Evolutionary conservation across 140 eudicot genomes (phyloP).

Genomic region (Erigeron philadelphicus): DNA sequence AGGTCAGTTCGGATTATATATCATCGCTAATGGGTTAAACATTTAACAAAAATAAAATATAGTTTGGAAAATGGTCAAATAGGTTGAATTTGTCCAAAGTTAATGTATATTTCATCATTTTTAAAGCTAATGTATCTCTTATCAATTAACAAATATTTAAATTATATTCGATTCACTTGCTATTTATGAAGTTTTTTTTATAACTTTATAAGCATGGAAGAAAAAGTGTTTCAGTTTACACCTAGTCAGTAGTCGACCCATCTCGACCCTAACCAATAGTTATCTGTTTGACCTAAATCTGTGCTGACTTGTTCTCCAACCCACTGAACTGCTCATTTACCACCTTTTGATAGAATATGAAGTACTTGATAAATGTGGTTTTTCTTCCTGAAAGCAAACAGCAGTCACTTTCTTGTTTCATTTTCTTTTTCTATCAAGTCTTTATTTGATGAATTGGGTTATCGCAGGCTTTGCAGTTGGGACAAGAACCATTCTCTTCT

Average conservation of each 20-base stretch:
- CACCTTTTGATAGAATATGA: not conserved
- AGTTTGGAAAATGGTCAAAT: not conserved
- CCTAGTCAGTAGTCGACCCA: too few relatives aligned
- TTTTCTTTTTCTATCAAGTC: slow-evolving; percentile 1
- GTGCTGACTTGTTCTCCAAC: not conserved
- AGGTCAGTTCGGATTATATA: not conserved
- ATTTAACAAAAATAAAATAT: not conserved
- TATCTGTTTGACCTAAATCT: too few relatives aligned
- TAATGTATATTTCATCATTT: not conserved
- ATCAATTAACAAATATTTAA: too few relatives aligned
- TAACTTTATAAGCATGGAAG: too few relatives aligned
- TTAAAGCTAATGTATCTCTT: not conserved
- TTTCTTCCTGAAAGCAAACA: not conserved
- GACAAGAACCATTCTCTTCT: slow-evolving; percentile 67
- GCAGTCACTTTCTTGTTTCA: not conserved
- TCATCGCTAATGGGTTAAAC: not conserved
- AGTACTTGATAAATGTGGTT: not conserved
- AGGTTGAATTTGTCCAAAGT: not conserved
- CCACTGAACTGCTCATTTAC: not conserved
- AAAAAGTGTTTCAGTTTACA: too few relatives aligned
- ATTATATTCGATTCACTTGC: too few relatives aligned
- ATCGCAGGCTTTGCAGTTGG: slow-evolving; percentile 81
- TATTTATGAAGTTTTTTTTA: too few relatives aligned
- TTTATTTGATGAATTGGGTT: not conserved
- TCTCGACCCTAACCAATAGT: too few relatives aligned